Percentiles rank a stretch among this genome's conserved stretches.
Conservation (phyloP, 1,284 basidiomycete genomes). For the Boletus sp. region DNA sequence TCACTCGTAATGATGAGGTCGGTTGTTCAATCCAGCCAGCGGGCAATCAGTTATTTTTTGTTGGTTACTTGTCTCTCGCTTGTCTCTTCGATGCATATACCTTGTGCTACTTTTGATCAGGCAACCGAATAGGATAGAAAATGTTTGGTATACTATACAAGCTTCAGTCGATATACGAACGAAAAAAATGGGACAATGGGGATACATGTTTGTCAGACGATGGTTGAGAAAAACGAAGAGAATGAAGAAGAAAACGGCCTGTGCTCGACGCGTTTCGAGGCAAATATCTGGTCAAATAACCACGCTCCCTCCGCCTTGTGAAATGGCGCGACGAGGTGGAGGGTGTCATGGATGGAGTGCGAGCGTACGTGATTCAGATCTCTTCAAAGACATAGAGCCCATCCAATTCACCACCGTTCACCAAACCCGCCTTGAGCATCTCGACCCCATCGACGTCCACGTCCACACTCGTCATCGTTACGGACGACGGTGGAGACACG, state of each 20-base stretch:
- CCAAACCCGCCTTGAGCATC: slow-evolving; percentile 34
- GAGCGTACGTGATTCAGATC: slow-evolving; percentile 10
- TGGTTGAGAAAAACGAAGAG: not conserved
- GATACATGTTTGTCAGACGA: slow-evolving; percentile 19
- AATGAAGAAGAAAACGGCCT: not conserved
- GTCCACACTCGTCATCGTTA: slow-evolving; percentile 21
- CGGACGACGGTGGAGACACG: slow-evolving; percentile 25
- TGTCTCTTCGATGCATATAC: not conserved
- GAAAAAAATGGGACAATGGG: not conserved
- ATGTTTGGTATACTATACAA: slow-evolving; percentile 28
- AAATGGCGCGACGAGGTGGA: slow-evolving; percentile 13
- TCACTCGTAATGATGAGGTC: slow-evolving; percentile 63
- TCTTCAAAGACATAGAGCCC: slow-evolving; percentile 38
- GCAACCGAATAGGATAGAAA: not conserved
- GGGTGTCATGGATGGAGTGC: not conserved
- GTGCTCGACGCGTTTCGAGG: slow-evolving; percentile 9
- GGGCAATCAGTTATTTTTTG: slow-evolving; percentile 31
- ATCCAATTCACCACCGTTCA: slow-evolving; percentile 37
- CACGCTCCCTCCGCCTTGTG: slow-evolving; percentile 21
- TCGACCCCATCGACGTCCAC: slow-evolving; percentile 28
- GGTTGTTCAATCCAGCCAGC: slow-evolving; percentile 59
- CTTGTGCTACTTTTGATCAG: not conserved
- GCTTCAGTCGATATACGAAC: slow-evolving; percentile 23
- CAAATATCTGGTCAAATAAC: slow-evolving; percentile 2
- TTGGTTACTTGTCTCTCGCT: too few relatives aligned